Percentiles rank a stretch among this genome's conserved stretches.
These are phyloP conservation scores for Liquidambar formosana DNA, from an alignment of 164 flowering plant species.

Conservation along the genomic window DNA sequence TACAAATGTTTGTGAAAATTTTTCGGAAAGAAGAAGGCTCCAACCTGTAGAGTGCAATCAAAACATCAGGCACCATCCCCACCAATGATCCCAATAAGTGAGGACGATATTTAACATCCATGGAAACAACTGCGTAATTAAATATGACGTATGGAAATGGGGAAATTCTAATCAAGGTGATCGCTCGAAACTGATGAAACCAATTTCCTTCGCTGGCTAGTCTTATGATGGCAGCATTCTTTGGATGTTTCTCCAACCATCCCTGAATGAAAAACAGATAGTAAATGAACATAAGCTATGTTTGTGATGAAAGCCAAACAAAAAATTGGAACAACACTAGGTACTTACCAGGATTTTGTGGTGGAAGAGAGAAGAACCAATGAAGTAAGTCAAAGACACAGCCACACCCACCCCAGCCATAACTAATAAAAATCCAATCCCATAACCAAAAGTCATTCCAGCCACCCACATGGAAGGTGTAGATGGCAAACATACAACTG, in stretches of 20 bases:
- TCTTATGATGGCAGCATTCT: conserved; percentile 15
- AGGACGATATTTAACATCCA: conserved; percentile 12
- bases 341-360: conserved; percentile 13
- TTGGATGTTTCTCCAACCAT: conserved; percentile 16
- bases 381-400: conserved; percentile 14
- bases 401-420: conserved; percentile 16
- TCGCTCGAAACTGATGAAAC: conserved; percentile 21
- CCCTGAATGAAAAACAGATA: not conserved
- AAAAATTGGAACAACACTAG: no score
- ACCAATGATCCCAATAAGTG: conserved; percentile 17
- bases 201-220: conserved; percentile 18
- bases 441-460: conserved; percentile 24
- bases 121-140: conserved; percentile 18
- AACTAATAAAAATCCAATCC: conserved; percentile 14
- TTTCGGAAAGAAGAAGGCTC: not conserved
- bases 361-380: conserved; percentile 13
- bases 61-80: conserved; percentile 17
- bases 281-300: not conserved
- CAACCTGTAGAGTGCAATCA: conserved; percentile 16
- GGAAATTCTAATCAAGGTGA: conserved; percentile 18
- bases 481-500: conserved; percentile 9
- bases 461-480: conserved; percentile 26
- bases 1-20: not conserved
- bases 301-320: not conserved
- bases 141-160: conserved; percentile 18